Evolutionary conservation across 1,139 yeast genomes (phyloP).

Genomic region (Arxiozyma bovina): DNA sequence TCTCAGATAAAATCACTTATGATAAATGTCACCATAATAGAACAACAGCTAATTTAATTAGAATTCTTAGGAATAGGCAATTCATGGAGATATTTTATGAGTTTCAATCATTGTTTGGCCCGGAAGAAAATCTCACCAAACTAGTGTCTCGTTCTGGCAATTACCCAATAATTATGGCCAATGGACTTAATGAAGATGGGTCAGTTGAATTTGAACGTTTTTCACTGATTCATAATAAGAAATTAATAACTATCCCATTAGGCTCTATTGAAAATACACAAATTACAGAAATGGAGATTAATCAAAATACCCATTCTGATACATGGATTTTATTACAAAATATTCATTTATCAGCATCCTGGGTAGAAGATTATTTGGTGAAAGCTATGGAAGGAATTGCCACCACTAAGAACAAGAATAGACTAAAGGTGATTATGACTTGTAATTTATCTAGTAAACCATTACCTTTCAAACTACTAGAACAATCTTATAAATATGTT

Average conservation of each 20-base stretch:
- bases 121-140: not conserved
- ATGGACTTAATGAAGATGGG: conserved; percentile 61
- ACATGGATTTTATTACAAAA: conserved; percentile 72
- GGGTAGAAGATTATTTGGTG: conserved; percentile 41
- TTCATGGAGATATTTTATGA: not conserved
- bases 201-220: conserved; percentile 44
- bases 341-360: conserved; percentile 57
- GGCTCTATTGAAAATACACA: conserved; percentile 65
- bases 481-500: conserved; percentile 16
- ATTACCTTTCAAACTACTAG: conserved; percentile 48
- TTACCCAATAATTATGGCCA: conserved; percentile 40
- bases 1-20: not conserved
- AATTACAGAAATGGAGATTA: conserved; percentile 49
- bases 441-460: conserved; percentile 13
- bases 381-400: conserved; percentile 10
- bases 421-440: conserved; percentile 20
- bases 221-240: conserved; percentile 30
- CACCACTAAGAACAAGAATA: not conserved
- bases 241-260: conserved; percentile 49
- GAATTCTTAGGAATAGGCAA: not conserved
- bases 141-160: conserved; percentile 4
- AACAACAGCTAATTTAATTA: not conserved
- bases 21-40: not conserved
- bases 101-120: not conserved
- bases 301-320: conserved; percentile 39